Percentiles rank a stretch among this genome's conserved stretches.
Conservation (phyloP, 192 early-diverging fungal species). For the Endogone sp. region DNA sequence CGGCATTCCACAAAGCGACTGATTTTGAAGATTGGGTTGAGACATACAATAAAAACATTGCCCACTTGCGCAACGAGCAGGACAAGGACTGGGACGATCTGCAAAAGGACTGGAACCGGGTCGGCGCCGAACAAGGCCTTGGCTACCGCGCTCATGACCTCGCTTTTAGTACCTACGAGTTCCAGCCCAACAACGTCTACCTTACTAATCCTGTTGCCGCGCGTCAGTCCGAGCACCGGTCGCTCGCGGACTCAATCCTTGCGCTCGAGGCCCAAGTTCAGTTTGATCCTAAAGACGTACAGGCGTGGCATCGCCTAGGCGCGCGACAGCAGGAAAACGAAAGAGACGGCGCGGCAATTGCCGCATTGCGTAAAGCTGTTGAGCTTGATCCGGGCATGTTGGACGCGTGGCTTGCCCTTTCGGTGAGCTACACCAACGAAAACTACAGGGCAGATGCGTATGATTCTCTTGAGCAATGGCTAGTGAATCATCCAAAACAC, state of each 20-base stretch:
- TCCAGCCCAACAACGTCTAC: conserved; percentile 75
- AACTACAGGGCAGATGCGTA: conserved; percentile 81
- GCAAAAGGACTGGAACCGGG: conserved; percentile 67
- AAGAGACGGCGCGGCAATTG: conserved; percentile 86
- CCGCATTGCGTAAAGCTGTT: conserved; percentile 80
- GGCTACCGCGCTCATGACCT: conserved; percentile 52
- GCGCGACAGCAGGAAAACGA: conserved; percentile 96
- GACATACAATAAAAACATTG: conserved; percentile 66
- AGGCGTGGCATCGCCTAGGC: conserved; percentile 84
- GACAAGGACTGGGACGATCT: conserved; percentile 70
- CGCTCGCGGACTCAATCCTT: conserved; percentile 84
- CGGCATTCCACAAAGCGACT: conserved; percentile 44
- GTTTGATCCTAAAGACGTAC: conserved; percentile 70
- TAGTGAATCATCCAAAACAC: conserved; percentile 73
- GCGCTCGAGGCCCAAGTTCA: conserved; percentile 89
- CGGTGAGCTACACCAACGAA: conserved; percentile 96
- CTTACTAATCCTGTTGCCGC: conserved; percentile 41
- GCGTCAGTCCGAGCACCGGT: conserved; percentile 47
- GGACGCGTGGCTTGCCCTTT: conserved; percentile 81
- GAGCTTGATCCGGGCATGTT: conserved; percentile 65
- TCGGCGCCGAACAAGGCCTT: conserved; percentile 25
- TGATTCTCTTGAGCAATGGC: conserved; percentile 86
- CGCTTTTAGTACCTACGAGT: conserved; percentile 67
- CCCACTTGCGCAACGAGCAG: conserved; percentile 52
- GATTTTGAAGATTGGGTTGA: conserved; percentile 66